Conservation (phyloP, 129 eudicot genomes). For the Centrapalus pauciflorus region DNA sequence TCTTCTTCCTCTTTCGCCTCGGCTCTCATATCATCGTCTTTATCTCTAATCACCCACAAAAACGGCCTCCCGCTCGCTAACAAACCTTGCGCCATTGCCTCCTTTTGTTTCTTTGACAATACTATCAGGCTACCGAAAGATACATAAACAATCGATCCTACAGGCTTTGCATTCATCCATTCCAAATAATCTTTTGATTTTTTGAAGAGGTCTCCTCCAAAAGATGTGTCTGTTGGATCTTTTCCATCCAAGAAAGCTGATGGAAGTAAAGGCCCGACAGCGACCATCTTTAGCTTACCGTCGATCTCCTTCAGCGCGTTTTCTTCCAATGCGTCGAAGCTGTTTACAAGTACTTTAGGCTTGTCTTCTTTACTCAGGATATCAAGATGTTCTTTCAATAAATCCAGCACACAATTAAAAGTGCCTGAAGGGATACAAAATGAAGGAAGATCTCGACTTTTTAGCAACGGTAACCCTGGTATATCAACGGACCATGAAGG, state of each 20-base stretch:
- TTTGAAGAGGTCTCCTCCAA: slow-evolving; percentile 44
- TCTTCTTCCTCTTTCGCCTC: slow-evolving; percentile 16
- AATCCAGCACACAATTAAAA: not conserved
- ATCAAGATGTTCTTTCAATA: too few relatives aligned
- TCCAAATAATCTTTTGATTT: not conserved
- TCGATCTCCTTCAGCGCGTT: slow-evolving; percentile 14
- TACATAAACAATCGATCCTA: slow-evolving; percentile 39
- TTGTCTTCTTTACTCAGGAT: too few relatives aligned
- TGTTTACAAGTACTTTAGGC: slow-evolving; percentile 26
- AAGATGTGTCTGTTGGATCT: slow-evolving; percentile 29
- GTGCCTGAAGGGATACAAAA: slow-evolving; percentile 12
- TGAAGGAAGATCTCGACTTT: slow-evolving; percentile 19
- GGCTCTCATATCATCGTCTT: slow-evolving; percentile 33
- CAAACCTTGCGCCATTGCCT: slow-evolving; percentile 46
- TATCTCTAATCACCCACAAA: slow-evolving; percentile 48
- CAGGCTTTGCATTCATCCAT: slow-evolving; percentile 50
- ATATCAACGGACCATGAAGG: slow-evolving; percentile 11
- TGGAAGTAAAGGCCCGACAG: slow-evolving; percentile 62
- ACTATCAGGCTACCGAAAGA: slow-evolving; percentile 57
- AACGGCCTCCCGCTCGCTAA: slow-evolving; percentile 22
- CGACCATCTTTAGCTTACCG: slow-evolving; percentile 4
- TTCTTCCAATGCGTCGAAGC: slow-evolving; percentile 16
- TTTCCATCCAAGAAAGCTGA: slow-evolving; percentile 37
- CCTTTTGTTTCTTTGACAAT: slow-evolving; percentile 33
- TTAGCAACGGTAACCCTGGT: slow-evolving; percentile 30